phyloP scores from a whole-genome alignment of 768 basidiomycete genomes.

The Rhizopogon salebrosus region DNA sequence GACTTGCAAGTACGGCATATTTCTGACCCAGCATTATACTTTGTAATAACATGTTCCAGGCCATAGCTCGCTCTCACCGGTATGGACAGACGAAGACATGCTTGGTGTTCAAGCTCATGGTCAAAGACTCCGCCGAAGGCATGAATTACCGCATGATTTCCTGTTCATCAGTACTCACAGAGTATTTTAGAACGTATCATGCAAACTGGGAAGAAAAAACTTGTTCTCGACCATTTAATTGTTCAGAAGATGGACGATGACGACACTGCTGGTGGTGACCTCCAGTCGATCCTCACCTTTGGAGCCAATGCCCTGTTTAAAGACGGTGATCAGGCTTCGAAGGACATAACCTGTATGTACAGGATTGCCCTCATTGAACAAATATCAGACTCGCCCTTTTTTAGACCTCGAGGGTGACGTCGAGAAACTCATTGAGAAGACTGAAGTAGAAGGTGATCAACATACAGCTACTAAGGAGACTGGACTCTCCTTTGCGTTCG shows the following conservation, averaged over 20 bases:
- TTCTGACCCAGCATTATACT: neutral
- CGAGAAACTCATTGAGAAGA: conserved; percentile 81
- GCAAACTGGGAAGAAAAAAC: conserved; percentile 91
- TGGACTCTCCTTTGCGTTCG: conserved; percentile 73
- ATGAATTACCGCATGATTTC: conserved; percentile 5
- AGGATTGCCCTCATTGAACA: neutral
- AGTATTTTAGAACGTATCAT: conserved; percentile 75
- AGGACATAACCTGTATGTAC: conserved; percentile 66
- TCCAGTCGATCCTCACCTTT: conserved; percentile 86
- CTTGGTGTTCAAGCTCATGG: conserved; percentile 93
- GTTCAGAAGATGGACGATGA: conserved; percentile 93
- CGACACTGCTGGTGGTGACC: conserved; percentile 68
- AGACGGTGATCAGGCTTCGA: conserved; percentile 44
- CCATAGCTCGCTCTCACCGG: conserved; percentile 90
- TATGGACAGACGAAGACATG: conserved; percentile 95
- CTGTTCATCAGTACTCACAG: neutral
- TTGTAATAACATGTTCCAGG: conserved; percentile 40
- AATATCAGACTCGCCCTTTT: neutral
- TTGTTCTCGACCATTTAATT: conserved; percentile 90
- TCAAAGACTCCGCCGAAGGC: conserved; percentile 92
- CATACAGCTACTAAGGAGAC: conserved; percentile 43
- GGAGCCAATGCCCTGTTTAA: conserved; percentile 87
- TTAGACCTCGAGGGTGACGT: conserved; percentile 78
- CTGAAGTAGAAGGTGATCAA: conserved; percentile 66
- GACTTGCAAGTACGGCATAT: conserved; percentile 74